Evolutionary conservation across 306 rosid species (phyloP), one percentile per base, ranked within the genome.

Genomic region (Vachellia pachyceras): DNA sequence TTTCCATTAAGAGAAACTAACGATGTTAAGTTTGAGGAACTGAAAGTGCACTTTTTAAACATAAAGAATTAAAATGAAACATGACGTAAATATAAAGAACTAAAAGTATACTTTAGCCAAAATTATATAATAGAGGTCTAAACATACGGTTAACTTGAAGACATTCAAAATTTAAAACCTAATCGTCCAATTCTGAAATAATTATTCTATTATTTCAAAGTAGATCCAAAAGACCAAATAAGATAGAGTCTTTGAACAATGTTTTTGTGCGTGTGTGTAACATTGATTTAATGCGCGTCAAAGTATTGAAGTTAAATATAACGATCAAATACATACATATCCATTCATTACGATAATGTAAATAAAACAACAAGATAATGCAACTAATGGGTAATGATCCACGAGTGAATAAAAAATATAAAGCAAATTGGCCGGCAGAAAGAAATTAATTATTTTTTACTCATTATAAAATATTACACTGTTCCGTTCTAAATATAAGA

Each of bases 371-470:
- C 15, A 58, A 22, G 40, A 61, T 60, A 25, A 60, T 25, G 67
- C 14, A 25, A 23, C 67, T 25, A 29, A 60, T 61, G 33, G 2
- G 33, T 29, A 29, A 29, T 0, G 40, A 61, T 61, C 40, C 68
- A 61, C 68, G 10, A 23, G 25, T 10, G 9, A 61, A 9, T 20
- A 29, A 29, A 61, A n/a, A 54, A 61, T 29, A 29, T 61, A 12
- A 61, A 61, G 68, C n/a, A 61, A 29, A 5, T n/a, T 11, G 68
- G 40, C n/a, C 68, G 68, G 68, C 68, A 25, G 68, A 29, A 61
- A 40, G 18, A 61, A 61, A 61, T 29, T 61, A 29, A 29, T 29
- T 9, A 29, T 61, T 29, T 11, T 29, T 61, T 10, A 25, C 11
- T 11, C 13, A 60, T 60, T 58, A 22, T 55, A 8, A 58, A 58